These are phyloP conservation scores for Bonia amplexicaulis DNA, from an alignment of 176 grass and related monocot genomes.

Conservation along the genomic window DNA sequence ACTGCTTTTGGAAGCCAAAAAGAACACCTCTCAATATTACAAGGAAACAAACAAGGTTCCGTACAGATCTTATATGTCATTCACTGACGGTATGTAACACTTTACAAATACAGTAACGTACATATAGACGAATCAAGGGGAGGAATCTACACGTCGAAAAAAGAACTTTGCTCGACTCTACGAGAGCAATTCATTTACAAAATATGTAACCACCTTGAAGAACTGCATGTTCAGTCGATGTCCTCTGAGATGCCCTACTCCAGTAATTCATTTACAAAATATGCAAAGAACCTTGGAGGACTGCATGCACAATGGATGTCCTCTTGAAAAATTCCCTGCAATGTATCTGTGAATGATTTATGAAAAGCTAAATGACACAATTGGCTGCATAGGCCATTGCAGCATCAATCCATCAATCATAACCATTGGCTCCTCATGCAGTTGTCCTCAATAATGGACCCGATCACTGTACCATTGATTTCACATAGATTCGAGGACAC, in stretches of 20 bases:
- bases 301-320: not conserved
- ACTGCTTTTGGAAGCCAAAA: no score
- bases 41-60: not conserved
- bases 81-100: not conserved
- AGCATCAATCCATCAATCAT: not conserved
- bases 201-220: not conserved
- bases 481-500: not conserved
- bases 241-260: no score
- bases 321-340: not conserved
- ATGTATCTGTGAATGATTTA: not conserved
- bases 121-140: not conserved
- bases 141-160: not conserved
- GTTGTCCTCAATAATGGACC: not conserved
- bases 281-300: no score
- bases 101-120: not conserved
- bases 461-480: not conserved
- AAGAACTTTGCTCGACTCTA: not conserved
- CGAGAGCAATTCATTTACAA: not conserved
- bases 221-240: no score
- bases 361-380: not conserved
- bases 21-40: no score
- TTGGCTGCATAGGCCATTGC: not conserved
- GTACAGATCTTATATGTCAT: not conserved
- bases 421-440: not conserved
- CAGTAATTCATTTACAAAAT: no score